Conservation (phyloP, 257 asterid species). For the Fraxinus excelsior region DNA sequence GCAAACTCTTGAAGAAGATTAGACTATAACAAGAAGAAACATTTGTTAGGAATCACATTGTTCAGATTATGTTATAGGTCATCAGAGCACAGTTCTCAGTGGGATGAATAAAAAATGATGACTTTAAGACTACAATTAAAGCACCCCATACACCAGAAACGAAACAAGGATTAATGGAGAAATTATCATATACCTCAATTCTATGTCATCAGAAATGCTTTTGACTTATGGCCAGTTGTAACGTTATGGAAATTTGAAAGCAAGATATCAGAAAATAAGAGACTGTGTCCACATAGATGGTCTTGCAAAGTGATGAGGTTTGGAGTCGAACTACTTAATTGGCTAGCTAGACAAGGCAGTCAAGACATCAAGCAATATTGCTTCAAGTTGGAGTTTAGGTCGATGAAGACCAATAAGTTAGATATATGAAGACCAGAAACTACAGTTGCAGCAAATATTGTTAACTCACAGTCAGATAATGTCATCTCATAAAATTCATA, state of each 20-base stretch:
- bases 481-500: too few relatives aligned
- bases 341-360: background rate
- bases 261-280: background rate
- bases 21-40: conserved; percentile 44
- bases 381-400: conserved; percentile 1
- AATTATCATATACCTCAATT: background rate
- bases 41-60: conserved; percentile 17
- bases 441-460: background rate
- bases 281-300: background rate
- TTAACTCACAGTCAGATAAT: background rate
- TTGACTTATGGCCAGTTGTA: background rate
- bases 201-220: background rate
- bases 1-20: conserved; percentile 59
- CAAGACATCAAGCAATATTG: background rate
- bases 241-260: background rate
- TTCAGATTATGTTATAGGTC: conserved; percentile 17
- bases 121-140: background rate
- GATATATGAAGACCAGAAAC: background rate
- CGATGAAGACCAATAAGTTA: background rate
- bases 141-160: background rate
- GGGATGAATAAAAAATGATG: background rate
- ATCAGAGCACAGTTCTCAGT: background rate
- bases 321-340: background rate
- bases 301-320: background rate
- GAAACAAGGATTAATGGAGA: background rate